Percentiles rank a stretch among this genome's conserved stretches.
These are phyloP conservation scores for Eimeria praecox DNA, from an alignment of 169 alveolate genomes.

Conservation along the genomic window DNA sequence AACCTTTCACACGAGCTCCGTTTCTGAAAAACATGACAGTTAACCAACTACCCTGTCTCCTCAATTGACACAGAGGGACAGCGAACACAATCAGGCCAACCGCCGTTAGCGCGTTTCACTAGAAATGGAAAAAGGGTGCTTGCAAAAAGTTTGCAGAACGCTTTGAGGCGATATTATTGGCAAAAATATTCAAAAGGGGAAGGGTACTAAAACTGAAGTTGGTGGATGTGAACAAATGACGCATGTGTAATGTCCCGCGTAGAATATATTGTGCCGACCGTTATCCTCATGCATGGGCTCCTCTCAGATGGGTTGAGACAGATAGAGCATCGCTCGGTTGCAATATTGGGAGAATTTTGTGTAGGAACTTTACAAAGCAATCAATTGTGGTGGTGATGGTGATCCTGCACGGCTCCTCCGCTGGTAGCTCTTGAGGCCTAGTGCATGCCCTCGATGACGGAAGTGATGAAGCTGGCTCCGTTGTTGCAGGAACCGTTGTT, in stretches of 20 bases:
- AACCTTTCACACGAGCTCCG: neutral
- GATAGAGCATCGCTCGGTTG: neutral
- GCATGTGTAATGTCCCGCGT: neutral
- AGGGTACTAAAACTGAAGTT: neutral
- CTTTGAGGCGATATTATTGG: neutral
- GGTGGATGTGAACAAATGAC: constrained; percentile 37
- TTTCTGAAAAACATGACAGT: neutral
- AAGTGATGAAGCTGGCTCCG: too few relatives aligned
- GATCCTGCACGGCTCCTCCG: constrained; percentile 4
- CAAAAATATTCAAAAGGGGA: neutral
- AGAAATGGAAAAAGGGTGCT: neutral
- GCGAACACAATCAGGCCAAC: neutral
- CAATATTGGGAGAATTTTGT: constrained; percentile 28
- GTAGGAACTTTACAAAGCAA: constrained; percentile 20
- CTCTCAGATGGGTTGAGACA: constrained; percentile 6
- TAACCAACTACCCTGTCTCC: neutral
- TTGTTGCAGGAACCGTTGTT: neutral
- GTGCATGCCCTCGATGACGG: too few relatives aligned
- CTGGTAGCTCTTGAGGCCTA: neutral
- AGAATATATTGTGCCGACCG: neutral
- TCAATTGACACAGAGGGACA: neutral
- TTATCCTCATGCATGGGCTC: constrained; percentile 10
- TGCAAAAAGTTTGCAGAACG: neutral
- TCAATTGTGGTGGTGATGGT: constrained; percentile 24
- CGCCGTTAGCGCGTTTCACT: neutral